These are phyloP conservation scores for Penicillium sp. DNA, from an alignment of 2,329 filamentous ascomycete genomes.

Conservation along the genomic window DNA sequence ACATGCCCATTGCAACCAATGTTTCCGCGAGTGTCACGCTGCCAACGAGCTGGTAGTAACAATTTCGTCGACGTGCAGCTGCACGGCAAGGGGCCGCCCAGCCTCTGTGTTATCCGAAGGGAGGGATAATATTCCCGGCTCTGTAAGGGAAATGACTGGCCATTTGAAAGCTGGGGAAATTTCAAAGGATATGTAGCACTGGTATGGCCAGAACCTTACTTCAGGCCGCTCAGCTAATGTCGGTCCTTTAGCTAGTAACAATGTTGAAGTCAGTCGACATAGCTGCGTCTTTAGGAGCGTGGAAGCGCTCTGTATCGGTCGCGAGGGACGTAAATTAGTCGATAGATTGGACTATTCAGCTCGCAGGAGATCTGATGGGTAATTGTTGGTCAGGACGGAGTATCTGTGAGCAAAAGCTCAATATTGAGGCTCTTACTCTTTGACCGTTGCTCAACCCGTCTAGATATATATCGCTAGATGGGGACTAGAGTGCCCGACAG, in stretches of 20 bases:
- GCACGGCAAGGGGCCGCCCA: neutral
- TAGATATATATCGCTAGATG: too few relatives aligned
- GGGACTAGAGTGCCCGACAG: too few relatives aligned
- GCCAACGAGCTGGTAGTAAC: neutral
- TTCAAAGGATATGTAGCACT: neutral
- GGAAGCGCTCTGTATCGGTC: neutral
- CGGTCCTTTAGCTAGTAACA: neutral
- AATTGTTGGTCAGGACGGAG: too few relatives aligned
- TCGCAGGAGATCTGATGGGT: too few relatives aligned
- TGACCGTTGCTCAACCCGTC: too few relatives aligned
- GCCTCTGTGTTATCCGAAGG: neutral
- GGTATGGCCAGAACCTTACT: neutral
- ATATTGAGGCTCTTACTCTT: too few relatives aligned
- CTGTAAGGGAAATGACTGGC: neutral
- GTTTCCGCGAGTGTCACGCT: slow-evolving; percentile 8
- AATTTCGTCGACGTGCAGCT: neutral
- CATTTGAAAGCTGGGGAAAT: neutral
- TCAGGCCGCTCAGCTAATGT: neutral
- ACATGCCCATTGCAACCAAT: slow-evolving; percentile 15
- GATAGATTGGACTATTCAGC: too few relatives aligned
- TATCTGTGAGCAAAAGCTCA: too few relatives aligned
- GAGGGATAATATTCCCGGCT: neutral
- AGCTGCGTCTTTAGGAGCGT: neutral
- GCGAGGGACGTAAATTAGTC: neutral
- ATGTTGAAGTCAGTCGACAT: too few relatives aligned